phyloP scores from a whole-genome alignment of 2,329 filamentous ascomycete species.

The Tolypocladium tundrense region DNA sequence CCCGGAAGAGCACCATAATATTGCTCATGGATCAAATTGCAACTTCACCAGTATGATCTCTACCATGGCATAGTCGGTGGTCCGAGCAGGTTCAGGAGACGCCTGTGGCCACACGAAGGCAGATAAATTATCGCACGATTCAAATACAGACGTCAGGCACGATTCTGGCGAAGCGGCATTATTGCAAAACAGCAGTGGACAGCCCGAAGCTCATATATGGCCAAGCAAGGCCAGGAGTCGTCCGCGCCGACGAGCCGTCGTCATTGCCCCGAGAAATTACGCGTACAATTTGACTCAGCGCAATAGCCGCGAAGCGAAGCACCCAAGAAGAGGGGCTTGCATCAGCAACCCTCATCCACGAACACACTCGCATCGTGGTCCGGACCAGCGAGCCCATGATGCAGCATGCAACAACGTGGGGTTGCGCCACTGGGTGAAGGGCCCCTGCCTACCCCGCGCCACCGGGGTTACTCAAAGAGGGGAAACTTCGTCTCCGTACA shows the following conservation, averaged over 20 bases:
- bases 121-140: neutral
- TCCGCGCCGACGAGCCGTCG: neutral
- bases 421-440: neutral
- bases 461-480: neutral
- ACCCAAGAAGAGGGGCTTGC: neutral
- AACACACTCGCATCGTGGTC: neutral
- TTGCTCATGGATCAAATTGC: too few species aligned
- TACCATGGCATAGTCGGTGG: too few species aligned
- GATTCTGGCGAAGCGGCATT: neutral
- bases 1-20: neutral
- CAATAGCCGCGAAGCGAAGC: neutral
- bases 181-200: neutral
- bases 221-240: neutral
- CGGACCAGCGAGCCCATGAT: neutral
- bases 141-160: neutral
- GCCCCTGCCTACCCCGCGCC: neutral
- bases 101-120: too few species aligned
- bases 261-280: neutral
- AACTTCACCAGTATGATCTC: too few species aligned
- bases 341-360: neutral
- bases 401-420: neutral
- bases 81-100: too few species aligned
- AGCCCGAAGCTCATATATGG: neutral
- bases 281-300: neutral
- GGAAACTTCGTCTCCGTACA: neutral